A percentile compares a stretch with the other conserved stretches of the same genome.
Conservation (phyloP, 2,329 filamentous ascomycete species). For the Cytospora paraplurivora region DNA sequence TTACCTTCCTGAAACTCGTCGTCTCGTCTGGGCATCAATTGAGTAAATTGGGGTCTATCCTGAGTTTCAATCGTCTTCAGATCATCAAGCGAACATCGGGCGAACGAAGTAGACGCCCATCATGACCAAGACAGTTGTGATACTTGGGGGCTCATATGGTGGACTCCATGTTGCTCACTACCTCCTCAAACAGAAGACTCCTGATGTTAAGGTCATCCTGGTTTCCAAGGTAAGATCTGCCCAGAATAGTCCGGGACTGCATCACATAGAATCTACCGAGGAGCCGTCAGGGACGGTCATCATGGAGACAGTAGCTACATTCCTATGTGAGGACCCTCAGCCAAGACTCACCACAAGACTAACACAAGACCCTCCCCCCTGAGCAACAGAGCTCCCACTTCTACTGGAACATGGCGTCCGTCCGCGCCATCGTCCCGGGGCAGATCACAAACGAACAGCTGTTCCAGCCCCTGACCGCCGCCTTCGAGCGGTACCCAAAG, state of each 20-base stretch:
- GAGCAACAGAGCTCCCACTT: constrained; percentile 54
- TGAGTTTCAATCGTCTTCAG: not conserved
- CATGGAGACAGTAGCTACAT: too few relatives aligned
- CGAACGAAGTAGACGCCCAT: constrained; percentile 18
- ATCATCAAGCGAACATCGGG: not conserved
- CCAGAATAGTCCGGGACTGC: too few relatives aligned
- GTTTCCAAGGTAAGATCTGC: constrained; percentile 52
- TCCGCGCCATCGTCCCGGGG: constrained; percentile 57
- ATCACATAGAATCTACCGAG: too few relatives aligned
- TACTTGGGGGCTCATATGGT: constrained; percentile 57
- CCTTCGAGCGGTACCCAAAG: constrained; percentile 52
- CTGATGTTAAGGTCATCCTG: constrained; percentile 56
- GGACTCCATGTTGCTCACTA: constrained; percentile 57
- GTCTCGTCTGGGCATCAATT: too few relatives aligned
- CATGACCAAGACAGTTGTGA: constrained; percentile 56
- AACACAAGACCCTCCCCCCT: not conserved
- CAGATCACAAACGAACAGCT: constrained; percentile 52
- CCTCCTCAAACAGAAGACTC: constrained; percentile 54
- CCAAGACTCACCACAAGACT: not conserved
- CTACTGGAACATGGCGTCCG: constrained; percentile 60
- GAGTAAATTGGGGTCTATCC: too few relatives aligned
- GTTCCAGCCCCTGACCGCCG: constrained; percentile 51
- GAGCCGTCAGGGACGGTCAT: too few relatives aligned
- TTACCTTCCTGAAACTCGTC: not conserved
- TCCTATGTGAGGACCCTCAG: too few relatives aligned